Evolutionary conservation across 2,329 filamentous ascomycete genomes (phyloP), one percentile per base, ranked within the genome.

Genomic region (Capronia americana): DNA sequence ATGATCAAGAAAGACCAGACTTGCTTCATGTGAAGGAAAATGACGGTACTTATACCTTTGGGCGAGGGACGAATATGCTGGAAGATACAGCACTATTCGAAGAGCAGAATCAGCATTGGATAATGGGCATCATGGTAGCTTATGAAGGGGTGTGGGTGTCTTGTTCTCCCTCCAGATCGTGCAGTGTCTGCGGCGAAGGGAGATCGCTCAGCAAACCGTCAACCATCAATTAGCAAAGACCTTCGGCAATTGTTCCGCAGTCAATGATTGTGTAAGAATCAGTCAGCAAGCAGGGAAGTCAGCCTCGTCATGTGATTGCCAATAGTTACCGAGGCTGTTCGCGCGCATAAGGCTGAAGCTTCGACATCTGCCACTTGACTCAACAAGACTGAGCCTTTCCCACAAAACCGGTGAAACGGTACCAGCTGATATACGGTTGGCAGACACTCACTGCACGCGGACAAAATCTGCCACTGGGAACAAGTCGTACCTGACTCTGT

Each of bases 201-300:
- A 24, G 46, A 50, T 32, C 30, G 57, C 57, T 46, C 38, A 32
- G 44, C 38, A 44, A n/a, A 44, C 2, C 17, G 38, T 44, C 38
- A 44, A 44, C 6, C 38, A 44, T 34, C 11, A 34, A 30, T 38
- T 41, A 17, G 20, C 38, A 44, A 44, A 50, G 14, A 32, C 14
- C 38, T 50, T 61, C 58, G 64, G 64, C 56, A 61, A 8, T n/a
- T 12, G 23, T 68, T 65, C 62, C 54, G 58, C 48, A 20, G 34
- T 28, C n/a, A 17, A 51, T 14, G 65, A 58, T 70, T 66, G 61
- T 38, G 65, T 70, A 70, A 70, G 59, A 70, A 70, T 70, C 63
- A 51, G 68, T 70, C 68, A 70, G 68, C 68, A 61, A 23, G 23
- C 26, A 10, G 30, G 6, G 38, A 28, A n/a, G 23, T 17, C 26